Percentiles rank a stretch among this genome's conserved stretches.
phyloP scores from a whole-genome alignment of 805 yeast species.

The Yarrowia phangngaensis region DNA sequence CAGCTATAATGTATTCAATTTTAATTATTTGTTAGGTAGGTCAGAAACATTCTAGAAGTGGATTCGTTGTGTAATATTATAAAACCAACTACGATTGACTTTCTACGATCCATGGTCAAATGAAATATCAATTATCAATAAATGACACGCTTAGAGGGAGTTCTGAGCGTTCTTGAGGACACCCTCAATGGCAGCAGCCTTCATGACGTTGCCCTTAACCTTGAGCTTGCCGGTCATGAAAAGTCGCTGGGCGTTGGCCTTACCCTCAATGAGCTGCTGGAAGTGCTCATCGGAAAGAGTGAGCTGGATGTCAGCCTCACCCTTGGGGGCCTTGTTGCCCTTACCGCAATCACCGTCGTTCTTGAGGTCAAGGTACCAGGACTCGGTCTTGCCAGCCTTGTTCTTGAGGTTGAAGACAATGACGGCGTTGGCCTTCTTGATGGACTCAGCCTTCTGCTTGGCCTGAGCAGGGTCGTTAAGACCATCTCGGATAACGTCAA shows the following conservation, averaged over 20 bases:
- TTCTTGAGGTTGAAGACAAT: slow-evolving; percentile 66
- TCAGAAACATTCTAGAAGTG: too few species aligned
- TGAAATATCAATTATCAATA: slow-evolving; percentile 25
- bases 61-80: too few species aligned
- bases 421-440: slow-evolving; percentile 53
- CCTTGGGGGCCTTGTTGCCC: slow-evolving; percentile 43
- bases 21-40: too few species aligned
- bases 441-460: slow-evolving; percentile 35
- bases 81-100: too few species aligned
- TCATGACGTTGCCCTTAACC: slow-evolving; percentile 87
- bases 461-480: slow-evolving; percentile 36
- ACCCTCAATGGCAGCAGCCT: slow-evolving; percentile 72
- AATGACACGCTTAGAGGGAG: slow-evolving; percentile 41
- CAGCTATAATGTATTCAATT: too few species aligned
- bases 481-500: slow-evolving; percentile 40
- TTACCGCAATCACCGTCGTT: slow-evolving; percentile 51
- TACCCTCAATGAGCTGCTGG: slow-evolving; percentile 66
- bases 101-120: too few species aligned
- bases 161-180: slow-evolving; percentile 57
- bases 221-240: slow-evolving; percentile 81
- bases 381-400: slow-evolving; percentile 53
- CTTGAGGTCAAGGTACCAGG: slow-evolving; percentile 70
- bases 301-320: slow-evolving; percentile 59
- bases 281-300: slow-evolving; percentile 64
- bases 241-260: slow-evolving; percentile 78